Conservation (phyloP, 2,329 filamentous ascomycete genomes). For the Fusarium tupiense region DNA sequence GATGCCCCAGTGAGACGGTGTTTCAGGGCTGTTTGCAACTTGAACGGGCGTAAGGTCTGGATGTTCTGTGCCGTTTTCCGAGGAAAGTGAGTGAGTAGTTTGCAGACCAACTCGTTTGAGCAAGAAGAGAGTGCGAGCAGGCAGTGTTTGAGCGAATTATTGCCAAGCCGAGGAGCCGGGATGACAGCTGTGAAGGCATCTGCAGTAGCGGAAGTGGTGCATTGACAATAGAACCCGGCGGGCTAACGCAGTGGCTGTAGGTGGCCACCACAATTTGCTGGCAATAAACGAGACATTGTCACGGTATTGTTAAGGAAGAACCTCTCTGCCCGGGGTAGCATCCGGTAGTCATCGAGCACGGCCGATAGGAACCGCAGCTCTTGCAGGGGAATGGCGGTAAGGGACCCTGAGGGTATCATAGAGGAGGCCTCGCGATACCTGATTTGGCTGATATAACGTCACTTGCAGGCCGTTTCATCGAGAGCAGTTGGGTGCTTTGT, state of each 20-base stretch:
- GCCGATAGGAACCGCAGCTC: slow-evolving; percentile 25
- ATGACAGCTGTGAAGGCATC: slow-evolving; percentile 20
- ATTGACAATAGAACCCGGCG: slow-evolving; percentile 13
- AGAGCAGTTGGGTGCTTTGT: slow-evolving; percentile 7
- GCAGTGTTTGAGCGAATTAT: slow-evolving; percentile 35
- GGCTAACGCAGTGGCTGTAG: slow-evolving; percentile 19
- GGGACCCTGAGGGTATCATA: slow-evolving; percentile 10
- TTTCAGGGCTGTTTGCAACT: slow-evolving; percentile 2
- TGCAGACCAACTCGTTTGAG: slow-evolving; percentile 18
- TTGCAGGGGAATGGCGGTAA: slow-evolving; percentile 33
- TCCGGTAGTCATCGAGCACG: slow-evolving; percentile 25
- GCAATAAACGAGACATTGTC: slow-evolving; percentile 10
- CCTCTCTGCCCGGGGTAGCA: slow-evolving; percentile 4
- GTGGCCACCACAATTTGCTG: not conserved
- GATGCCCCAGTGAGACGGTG: not conserved
- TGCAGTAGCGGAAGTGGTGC: slow-evolving; percentile 16
- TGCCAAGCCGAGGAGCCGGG: slow-evolving; percentile 8
- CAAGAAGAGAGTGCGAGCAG: not conserved
- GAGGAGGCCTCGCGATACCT: slow-evolving; percentile 24
- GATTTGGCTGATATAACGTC: slow-evolving; percentile 20
- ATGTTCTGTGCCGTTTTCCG: slow-evolving; percentile 25
- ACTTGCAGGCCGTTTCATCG: slow-evolving; percentile 6
- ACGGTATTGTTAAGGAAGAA: slow-evolving; percentile 23
- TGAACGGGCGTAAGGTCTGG: not conserved
- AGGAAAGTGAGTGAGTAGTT: not conserved